Conservation (phyloP, 257 asterid genomes). For the Nicotiana undulata region DNA sequence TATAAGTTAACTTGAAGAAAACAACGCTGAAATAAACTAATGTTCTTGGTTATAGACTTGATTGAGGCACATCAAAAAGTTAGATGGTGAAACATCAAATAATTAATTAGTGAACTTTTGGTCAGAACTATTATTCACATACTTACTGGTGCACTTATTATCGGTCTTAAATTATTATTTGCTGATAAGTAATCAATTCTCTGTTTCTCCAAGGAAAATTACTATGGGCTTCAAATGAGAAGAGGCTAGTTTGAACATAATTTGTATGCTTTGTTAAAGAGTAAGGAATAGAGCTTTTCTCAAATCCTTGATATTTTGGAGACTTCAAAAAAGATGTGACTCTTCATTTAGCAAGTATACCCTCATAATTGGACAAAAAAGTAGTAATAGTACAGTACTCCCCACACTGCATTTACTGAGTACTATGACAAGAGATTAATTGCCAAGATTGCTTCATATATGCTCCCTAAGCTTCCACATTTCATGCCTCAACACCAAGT, state of each 20-base stretch:
- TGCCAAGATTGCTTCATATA: conserved; percentile 11
- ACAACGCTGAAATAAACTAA: no score
- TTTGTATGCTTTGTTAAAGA: background rate
- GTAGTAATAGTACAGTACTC: background rate
- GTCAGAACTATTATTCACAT: no score
- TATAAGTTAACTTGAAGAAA: no score
- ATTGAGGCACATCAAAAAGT: no score
- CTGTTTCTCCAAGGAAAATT: no score
- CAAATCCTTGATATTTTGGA: background rate
- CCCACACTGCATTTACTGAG: conserved; percentile 14
- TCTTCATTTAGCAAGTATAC: background rate
- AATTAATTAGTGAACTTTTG: no score
- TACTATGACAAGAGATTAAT: background rate
- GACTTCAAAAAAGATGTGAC: background rate
- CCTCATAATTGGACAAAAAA: background rate
- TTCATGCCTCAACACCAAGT: conserved; percentile 30
- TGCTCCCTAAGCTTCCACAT: conserved; percentile 56
- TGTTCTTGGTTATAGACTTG: no score
- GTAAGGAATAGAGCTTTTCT: background rate
- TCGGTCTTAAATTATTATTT: no score
- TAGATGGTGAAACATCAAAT: no score
- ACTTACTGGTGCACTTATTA: no score
- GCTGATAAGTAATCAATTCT: no score
- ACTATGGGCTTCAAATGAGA: no score
- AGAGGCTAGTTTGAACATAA: background rate